Evolutionary conservation across 306 rosid genomes (phyloP).

Genomic region (Fragaria vesca): DNA sequence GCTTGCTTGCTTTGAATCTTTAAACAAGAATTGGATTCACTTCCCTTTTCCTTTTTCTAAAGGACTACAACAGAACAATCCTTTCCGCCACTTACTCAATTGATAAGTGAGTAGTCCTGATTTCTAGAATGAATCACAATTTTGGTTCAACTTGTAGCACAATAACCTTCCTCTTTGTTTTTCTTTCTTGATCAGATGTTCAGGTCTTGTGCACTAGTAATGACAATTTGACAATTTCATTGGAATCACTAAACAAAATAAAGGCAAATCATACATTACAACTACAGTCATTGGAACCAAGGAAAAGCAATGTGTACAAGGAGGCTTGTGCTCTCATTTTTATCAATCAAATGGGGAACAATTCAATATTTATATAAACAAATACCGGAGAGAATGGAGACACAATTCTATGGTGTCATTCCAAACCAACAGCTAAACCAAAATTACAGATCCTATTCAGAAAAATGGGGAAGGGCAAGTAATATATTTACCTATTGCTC

Average conservation of each 20-base stretch:
- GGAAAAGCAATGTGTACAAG: not conserved
- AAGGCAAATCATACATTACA: not conserved
- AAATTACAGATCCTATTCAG: slow-evolving; percentile 28
- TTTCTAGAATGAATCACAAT: not conserved
- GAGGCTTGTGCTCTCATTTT: not conserved
- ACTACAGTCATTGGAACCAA: not conserved
- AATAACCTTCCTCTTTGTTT: not conserved
- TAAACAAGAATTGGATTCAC: not conserved
- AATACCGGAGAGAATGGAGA: slow-evolving; percentile 22
- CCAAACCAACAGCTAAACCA: slow-evolving; percentile 15
- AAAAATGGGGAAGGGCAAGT: slow-evolving; percentile 16
- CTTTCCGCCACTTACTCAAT: not conserved
- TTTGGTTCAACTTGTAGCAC: not conserved
- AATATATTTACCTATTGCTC: slow-evolving; percentile 56
- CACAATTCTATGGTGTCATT: slow-evolving; percentile 19
- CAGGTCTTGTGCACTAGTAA: not conserved
- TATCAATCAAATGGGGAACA: not conserved
- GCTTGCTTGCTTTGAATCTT: not conserved
- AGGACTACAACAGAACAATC: not conserved
- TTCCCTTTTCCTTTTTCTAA: not conserved
- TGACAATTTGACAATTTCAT: not conserved
- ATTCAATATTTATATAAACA: slow-evolving; percentile 13
- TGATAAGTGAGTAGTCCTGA: not conserved
- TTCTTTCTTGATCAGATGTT: not conserved
- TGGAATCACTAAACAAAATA: not conserved